Percentiles rank a stretch among this genome's conserved stretches.
Conservation (phyloP, 495 filamentous ascomycete genomes). For the Aspergillus hancockii region DNA sequence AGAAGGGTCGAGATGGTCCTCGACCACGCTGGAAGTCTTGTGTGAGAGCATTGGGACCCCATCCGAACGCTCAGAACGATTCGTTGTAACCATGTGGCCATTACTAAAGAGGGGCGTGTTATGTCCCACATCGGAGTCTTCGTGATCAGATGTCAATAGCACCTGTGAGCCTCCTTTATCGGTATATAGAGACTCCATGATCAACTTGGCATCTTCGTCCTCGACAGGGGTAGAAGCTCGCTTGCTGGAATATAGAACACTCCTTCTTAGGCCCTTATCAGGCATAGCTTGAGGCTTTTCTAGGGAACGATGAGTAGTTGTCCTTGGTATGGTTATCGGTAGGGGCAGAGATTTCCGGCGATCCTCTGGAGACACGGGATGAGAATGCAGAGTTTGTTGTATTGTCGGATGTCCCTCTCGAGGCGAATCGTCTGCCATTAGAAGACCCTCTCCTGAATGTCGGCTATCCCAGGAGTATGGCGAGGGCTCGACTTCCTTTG, state of each 20-base stretch:
- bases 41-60: constrained; percentile 24
- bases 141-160: constrained; percentile 25
- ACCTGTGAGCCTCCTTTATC: constrained; percentile 38
- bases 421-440: constrained; percentile 35
- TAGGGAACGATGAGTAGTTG: constrained; percentile 41
- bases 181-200: constrained; percentile 59
- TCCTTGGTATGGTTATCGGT: constrained; percentile 28
- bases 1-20: constrained; percentile 49
- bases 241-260: constrained; percentile 43
- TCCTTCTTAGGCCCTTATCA: constrained; percentile 50
- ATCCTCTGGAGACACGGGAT: constrained; percentile 9
- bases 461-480: constrained; percentile 71
- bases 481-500: constrained; percentile 55
- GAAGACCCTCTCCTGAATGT: constrained; percentile 62
- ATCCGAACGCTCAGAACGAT: constrained; percentile 15
- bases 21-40: constrained; percentile 32
- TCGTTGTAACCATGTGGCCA: constrained; percentile 16
- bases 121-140: constrained; percentile 31
- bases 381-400: background rate
- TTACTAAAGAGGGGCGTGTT: constrained; percentile 52
- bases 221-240: constrained; percentile 50
- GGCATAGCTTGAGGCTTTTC: constrained; percentile 30
- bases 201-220: constrained; percentile 69
- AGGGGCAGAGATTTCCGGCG: constrained; percentile 27
- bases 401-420: constrained; percentile 13